These are phyloP conservation scores for Crithidia sp. DNA, from an alignment of 208 protist genomes.

Conservation along the genomic window DNA sequence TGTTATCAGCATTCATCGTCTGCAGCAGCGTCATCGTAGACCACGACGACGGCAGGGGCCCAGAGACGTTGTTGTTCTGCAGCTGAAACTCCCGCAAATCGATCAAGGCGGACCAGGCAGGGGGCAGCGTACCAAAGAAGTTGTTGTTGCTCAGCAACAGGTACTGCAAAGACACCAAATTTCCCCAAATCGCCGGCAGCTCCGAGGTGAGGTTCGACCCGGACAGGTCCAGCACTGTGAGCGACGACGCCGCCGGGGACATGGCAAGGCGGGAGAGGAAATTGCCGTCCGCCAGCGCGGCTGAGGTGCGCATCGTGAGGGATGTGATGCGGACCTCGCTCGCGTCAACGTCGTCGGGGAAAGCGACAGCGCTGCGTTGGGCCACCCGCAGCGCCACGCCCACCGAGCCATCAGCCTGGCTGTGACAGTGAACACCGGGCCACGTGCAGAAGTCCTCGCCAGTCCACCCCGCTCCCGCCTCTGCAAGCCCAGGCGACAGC, in stretches of 20 bases:
- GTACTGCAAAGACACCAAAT: not conserved
- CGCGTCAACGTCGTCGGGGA: not conserved
- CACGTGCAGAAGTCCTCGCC: conserved; percentile 3
- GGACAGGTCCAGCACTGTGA: conserved; percentile 1
- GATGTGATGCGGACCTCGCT: not conserved
- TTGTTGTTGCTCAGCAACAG: conserved; percentile 1
- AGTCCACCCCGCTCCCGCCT: not conserved
- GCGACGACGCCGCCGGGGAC: not conserved
- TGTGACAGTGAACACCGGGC: not conserved
- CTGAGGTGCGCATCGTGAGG: not conserved
- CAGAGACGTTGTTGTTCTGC: not conserved
- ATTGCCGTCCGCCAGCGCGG: not conserved
- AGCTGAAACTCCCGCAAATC: not conserved
- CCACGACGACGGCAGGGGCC: conserved; percentile 2
- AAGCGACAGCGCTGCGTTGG: not conserved
- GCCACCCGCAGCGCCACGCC: not conserved
- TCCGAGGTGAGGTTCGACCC: not conserved
- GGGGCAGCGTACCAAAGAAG: conserved; percentile 1
- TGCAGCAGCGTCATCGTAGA: not conserved
- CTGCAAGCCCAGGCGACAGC: not conserved
- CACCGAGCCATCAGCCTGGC: not conserved
- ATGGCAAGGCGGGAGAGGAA: not conserved
- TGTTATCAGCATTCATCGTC: not conserved
- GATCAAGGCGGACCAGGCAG: not conserved
- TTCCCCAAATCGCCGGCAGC: not conserved